These are phyloP conservation scores for Strobilomyces dryophilus DNA, from an alignment of 768 basidiomycete genomes.

Conservation along the genomic window DNA sequence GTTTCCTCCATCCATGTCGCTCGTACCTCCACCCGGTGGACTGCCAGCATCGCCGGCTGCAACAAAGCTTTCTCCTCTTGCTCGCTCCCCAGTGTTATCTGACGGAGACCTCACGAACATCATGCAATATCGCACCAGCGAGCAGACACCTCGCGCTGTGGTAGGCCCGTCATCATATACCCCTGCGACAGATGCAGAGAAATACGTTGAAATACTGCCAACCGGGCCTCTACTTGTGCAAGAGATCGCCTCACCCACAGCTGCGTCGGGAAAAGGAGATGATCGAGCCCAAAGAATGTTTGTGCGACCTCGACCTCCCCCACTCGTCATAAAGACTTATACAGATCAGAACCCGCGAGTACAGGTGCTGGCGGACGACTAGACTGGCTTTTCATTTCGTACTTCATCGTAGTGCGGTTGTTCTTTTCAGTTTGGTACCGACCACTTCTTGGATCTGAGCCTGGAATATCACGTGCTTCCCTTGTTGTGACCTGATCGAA, in stretches of 20 bases:
- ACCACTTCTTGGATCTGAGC: neutral
- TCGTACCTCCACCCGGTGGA: neutral
- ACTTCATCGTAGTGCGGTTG: conserved; percentile 1
- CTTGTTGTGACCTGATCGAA: neutral
- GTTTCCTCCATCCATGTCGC: neutral
- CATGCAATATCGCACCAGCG: neutral
- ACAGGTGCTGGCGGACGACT: conserved; percentile 18
- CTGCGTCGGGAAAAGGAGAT: conserved; percentile 7
- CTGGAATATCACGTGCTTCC: neutral
- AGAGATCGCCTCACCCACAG: conserved; percentile 30
- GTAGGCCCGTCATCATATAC: conserved; percentile 19
- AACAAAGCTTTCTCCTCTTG: neutral
- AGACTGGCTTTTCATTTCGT: neutral
- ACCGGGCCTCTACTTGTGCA: conserved; percentile 21
- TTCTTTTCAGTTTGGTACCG: neutral
- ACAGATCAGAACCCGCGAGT: conserved; percentile 6
- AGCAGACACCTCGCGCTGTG: conserved; percentile 13
- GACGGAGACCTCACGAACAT: neutral
- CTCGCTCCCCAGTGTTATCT: neutral
- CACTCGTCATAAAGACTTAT: conserved; percentile 23
- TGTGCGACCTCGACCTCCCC: conserved; percentile 44
- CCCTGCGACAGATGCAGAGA: conserved; percentile 18
- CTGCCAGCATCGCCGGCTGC: neutral
- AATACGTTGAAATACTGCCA: conserved; percentile 20
- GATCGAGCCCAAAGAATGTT: conserved; percentile 22